Conservation (phyloP, 129 eudicot genomes). For the Pittosporum tobira region DNA sequence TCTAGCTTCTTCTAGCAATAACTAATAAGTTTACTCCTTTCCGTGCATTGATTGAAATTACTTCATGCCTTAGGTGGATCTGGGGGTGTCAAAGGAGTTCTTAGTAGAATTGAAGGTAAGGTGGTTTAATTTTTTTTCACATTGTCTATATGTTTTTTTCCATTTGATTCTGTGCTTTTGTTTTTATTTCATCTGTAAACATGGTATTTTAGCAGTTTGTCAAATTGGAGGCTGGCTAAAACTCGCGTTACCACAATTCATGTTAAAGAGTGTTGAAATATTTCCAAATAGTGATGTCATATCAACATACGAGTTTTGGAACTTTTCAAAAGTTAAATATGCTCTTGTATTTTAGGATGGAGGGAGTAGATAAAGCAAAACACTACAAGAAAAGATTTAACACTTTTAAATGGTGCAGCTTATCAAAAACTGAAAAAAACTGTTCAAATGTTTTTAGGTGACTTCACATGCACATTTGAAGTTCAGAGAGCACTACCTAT, state of each 20-base stretch:
- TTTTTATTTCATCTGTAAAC: background rate
- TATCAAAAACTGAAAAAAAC: no score
- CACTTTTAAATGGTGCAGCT: no score
- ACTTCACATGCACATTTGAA: slow-evolving; percentile 14
- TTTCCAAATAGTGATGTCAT: no score
- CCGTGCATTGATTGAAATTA: background rate
- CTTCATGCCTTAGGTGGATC: slow-evolving; percentile 19
- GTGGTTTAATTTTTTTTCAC: background rate
- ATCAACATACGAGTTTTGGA: no score
- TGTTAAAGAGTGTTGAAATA: no score
- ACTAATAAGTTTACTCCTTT: background rate
- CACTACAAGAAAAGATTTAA: no score
- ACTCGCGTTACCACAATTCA: no score
- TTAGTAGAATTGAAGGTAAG: slow-evolving; percentile 28
- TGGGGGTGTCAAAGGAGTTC: slow-evolving; percentile 6
- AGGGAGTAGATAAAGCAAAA: no score
- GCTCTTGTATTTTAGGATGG: no score
- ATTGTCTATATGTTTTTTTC: background rate
- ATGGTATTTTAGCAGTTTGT: background rate
- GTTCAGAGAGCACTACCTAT: slow-evolving; percentile 15
- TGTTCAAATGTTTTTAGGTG: background rate
- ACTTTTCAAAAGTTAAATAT: no score
- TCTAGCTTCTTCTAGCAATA: background rate
- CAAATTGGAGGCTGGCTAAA: no score
- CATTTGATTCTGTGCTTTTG: background rate